Evolutionary conservation across 2,329 filamentous ascomycete genomes (phyloP).

Genomic region (Pseudogymnoascus sp.): DNA sequence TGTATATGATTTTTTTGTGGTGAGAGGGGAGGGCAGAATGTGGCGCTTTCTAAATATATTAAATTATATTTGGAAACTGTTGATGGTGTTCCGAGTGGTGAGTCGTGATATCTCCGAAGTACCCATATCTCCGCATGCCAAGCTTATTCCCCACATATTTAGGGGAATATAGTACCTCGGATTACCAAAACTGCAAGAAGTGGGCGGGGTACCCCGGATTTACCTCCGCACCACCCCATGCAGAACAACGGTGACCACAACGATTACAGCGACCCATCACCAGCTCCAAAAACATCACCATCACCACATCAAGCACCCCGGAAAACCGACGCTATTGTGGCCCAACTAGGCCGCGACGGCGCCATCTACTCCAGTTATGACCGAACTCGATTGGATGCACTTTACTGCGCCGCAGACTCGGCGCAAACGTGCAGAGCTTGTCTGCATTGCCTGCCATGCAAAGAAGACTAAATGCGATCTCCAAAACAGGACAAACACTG

Average conservation of each 20-base stretch:
- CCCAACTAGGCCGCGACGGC: background rate
- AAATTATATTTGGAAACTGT: too few species aligned
- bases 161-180: too few species aligned
- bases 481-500: slow-evolving; percentile 18
- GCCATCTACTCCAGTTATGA: background rate
- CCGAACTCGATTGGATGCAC: slow-evolving; percentile 26
- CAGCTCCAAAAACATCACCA: background rate
- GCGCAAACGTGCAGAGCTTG: slow-evolving; percentile 27
- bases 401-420: slow-evolving; percentile 24
- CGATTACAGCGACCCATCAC: background rate
- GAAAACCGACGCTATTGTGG: background rate
- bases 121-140: too few species aligned
- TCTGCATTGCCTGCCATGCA: slow-evolving; percentile 28
- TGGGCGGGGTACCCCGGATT: background rate
- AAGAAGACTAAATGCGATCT: slow-evolving; percentile 32
- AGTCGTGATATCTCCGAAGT: too few species aligned
- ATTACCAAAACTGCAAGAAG: too few species aligned
- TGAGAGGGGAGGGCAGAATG: too few species aligned
- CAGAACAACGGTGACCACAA: background rate
- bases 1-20: too few species aligned
- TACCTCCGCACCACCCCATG: background rate
- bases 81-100: too few species aligned
- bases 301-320: background rate
- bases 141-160: too few species aligned
- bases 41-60: too few species aligned